These are phyloP conservation scores for Hevea brasiliensis DNA, from an alignment of 345 rosid species.

Conservation along the genomic window DNA sequence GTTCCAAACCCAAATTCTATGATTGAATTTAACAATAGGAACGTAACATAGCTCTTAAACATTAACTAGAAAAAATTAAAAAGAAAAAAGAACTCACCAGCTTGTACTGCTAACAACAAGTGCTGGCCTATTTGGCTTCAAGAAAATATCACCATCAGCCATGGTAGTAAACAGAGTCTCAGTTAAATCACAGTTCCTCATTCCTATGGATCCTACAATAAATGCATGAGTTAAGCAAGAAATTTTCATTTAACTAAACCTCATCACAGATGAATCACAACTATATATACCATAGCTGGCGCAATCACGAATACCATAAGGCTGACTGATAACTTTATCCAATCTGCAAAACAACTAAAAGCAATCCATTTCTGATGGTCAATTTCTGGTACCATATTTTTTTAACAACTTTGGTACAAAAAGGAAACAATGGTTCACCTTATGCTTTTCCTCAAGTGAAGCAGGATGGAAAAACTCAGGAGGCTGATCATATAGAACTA, in stretches of 20 bases:
- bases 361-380: constrained; percentile 24
- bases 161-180: constrained; percentile 67
- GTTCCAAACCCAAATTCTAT: neutral
- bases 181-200: constrained; percentile 31
- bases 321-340: constrained; percentile 49
- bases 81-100: constrained; percentile 59
- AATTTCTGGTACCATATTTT: neutral
- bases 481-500: constrained; percentile 89
- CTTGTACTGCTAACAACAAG: constrained; percentile 98
- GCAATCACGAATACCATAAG: constrained; percentile 59
- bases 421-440: constrained; percentile 49
- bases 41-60: neutral
- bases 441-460: constrained; percentile 69
- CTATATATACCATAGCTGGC: constrained; percentile 51
- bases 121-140: constrained; percentile 79
- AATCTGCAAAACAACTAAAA: constrained; percentile 83
- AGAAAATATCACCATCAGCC: constrained; percentile 36
- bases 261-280: neutral
- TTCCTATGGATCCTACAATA: constrained; percentile 27
- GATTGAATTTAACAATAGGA: neutral
- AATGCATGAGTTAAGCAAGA: neutral
- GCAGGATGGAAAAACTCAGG: constrained; percentile 86
- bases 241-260: constrained; percentile 4
- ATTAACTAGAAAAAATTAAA: neutral
- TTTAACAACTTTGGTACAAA: neutral